Evolutionary conservation across 2,329 filamentous ascomycete genomes (phyloP).

Genomic region (Paecilomyces niveus): DNA sequence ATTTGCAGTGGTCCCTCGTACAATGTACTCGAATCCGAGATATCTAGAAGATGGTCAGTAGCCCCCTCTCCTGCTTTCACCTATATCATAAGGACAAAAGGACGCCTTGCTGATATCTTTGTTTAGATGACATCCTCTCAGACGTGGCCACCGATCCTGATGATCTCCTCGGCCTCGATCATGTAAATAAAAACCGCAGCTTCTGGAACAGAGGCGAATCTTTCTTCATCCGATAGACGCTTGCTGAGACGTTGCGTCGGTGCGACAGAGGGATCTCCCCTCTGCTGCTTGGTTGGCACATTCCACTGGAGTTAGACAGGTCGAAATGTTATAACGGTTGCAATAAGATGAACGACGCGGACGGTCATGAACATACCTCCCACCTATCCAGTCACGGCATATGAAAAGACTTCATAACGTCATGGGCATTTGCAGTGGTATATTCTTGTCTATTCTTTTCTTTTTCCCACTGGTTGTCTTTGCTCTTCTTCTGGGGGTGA

Average conservation of each 20-base stretch:
- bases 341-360: not conserved
- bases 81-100: not conserved
- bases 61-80: not conserved
- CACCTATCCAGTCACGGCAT: not conserved
- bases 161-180: slow-evolving; percentile 64
- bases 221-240: slow-evolving; percentile 54
- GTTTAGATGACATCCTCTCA: slow-evolving; percentile 38
- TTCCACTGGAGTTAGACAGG: not conserved
- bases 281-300: not conserved
- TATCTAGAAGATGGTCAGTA: slow-evolving; percentile 81
- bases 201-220: slow-evolving; percentile 56
- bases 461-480: not conserved
- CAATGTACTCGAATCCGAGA: slow-evolving; percentile 66
- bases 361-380: not conserved
- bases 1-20: slow-evolving; percentile 71
- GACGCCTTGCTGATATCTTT: not conserved
- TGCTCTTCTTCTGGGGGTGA: not conserved
- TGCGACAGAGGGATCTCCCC: not conserved
- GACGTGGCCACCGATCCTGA: slow-evolving; percentile 67
- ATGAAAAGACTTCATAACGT: not conserved
- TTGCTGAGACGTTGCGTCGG: not conserved
- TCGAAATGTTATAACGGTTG: not conserved
- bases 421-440: not conserved
- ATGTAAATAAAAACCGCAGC: slow-evolving; percentile 54
- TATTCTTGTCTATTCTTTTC: slow-evolving; percentile 1